A percentile compares a stretch with the other conserved stretches of the same genome.
phyloP scores from a whole-genome alignment of 495 filamentous ascomycete species.

The Penicillium longicatenatum region DNA sequence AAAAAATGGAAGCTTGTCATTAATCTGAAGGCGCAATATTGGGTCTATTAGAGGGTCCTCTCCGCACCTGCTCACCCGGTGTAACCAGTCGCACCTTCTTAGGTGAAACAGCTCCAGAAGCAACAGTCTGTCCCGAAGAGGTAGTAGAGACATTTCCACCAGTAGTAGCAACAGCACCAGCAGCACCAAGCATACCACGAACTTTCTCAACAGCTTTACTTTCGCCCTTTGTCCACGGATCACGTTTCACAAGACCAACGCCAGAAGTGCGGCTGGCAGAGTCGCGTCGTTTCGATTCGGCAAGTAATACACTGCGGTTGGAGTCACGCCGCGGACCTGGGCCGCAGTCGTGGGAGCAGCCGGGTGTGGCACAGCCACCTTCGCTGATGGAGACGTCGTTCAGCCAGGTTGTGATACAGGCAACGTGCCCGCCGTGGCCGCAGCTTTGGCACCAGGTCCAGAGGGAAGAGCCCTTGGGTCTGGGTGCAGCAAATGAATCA shows the following conservation, averaged over 20 bases:
- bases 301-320: constrained; percentile 35
- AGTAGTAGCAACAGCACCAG: constrained; percentile 27
- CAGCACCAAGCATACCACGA: constrained; percentile 46
- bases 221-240: constrained; percentile 45
- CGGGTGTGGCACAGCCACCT: constrained; percentile 72
- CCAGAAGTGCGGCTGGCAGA: constrained; percentile 38
- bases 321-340: constrained; percentile 60
- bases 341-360: constrained; percentile 72
- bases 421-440: constrained; percentile 72
- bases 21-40: constrained; percentile 23
- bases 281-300: constrained; percentile 43
- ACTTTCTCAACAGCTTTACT: constrained; percentile 51
- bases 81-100: constrained; percentile 49
- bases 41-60: constrained; percentile 25
- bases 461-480: constrained; percentile 39
- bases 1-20: neutral
- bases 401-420: constrained; percentile 70
- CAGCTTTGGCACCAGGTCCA: constrained; percentile 78
- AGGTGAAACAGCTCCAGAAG: constrained; percentile 41
- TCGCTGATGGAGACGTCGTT: constrained; percentile 55
- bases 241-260: constrained; percentile 43
- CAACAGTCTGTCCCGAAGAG: constrained; percentile 21
- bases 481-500: constrained; percentile 22
- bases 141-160: constrained; percentile 25
- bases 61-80: constrained; percentile 42